Evolutionary conservation across 2,329 filamentous ascomycete species (phyloP).

Genomic region (Aspergillus sp.): DNA sequence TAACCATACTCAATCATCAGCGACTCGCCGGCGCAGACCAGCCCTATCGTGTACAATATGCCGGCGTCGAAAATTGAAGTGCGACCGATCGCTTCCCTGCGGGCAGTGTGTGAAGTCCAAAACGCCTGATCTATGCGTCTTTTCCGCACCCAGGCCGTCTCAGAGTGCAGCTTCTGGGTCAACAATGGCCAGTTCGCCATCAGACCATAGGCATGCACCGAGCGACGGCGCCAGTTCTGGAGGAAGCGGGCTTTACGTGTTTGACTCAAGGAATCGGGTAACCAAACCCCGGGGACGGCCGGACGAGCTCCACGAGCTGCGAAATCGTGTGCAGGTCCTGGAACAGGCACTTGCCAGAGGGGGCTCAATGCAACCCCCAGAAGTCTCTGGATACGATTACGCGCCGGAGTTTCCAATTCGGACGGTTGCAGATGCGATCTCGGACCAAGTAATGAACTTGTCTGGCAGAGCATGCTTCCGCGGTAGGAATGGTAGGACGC

Average conservation of each 20-base stretch:
- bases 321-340: constrained; percentile 26
- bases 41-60: constrained; percentile 69
- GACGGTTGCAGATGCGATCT: constrained; percentile 19
- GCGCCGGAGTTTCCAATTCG: constrained; percentile 15
- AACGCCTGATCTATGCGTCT: constrained; percentile 54
- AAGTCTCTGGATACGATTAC: constrained; percentile 22
- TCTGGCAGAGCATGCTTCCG: constrained; percentile 29
- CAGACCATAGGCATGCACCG: constrained; percentile 7
- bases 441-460: constrained; percentile 29
- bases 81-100: constrained; percentile 72
- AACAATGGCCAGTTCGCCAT: constrained; percentile 1
- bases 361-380: constrained; percentile 25
- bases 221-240: constrained; percentile 16
- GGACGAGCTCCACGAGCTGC: constrained; percentile 33
- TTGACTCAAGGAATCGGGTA: constrained; percentile 32
- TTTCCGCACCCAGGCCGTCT: constrained; percentile 34
- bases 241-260: constrained; percentile 31
- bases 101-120: constrained; percentile 58
- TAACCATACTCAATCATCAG: constrained; percentile 4
- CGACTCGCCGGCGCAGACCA: constrained; percentile 60
- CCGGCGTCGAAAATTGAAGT: constrained; percentile 74
- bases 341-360: constrained; percentile 27
- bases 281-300: constrained; percentile 22
- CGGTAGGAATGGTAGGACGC: constrained; percentile 30
- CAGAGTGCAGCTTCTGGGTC: constrained; percentile 4